phyloP scores from a whole-genome alignment of 108 stramenopile genomes.

The Nannochloropsis gaditana region DNA sequence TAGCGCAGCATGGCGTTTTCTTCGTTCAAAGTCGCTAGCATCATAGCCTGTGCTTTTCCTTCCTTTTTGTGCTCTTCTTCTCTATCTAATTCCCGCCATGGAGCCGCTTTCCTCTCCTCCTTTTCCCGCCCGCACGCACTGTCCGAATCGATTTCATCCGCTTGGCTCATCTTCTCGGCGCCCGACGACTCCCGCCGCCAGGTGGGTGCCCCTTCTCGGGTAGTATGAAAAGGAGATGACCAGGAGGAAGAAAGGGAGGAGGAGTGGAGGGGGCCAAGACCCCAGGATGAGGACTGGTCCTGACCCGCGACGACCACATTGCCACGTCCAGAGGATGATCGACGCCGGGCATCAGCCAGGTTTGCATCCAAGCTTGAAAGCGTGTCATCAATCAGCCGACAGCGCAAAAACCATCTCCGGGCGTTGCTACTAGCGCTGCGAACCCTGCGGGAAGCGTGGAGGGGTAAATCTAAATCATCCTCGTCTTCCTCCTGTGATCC shows the following conservation, averaged over 20 bases:
- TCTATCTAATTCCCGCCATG: neutral
- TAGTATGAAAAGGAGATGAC: neutral
- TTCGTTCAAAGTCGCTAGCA: neutral
- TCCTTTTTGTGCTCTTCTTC: neutral
- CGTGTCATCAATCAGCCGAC: neutral
- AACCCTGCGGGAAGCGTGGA: neutral
- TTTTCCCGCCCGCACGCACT: neutral
- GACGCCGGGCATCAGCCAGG: neutral
- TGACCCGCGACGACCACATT: neutral
- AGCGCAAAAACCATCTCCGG: neutral
- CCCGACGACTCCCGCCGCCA: neutral
- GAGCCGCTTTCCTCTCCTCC: neutral
- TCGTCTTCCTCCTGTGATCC: neutral
- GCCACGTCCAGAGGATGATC: neutral
- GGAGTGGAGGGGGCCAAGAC: neutral
- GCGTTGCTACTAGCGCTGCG: neutral
- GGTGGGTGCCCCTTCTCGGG: neutral
- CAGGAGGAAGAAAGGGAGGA: slow-evolving; percentile 3
- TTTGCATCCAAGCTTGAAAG: neutral
- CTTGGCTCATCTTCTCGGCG: neutral
- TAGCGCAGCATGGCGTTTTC: neutral
- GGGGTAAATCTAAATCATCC: neutral
- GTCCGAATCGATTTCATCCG: neutral
- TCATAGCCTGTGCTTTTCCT: neutral
- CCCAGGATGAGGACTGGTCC: too few species aligned